Percentiles rank a stretch among this genome's conserved stretches.
These are phyloP conservation scores for Macrophomina tecta DNA, from an alignment of 2,329 filamentous ascomycete species.

Conservation along the genomic window DNA sequence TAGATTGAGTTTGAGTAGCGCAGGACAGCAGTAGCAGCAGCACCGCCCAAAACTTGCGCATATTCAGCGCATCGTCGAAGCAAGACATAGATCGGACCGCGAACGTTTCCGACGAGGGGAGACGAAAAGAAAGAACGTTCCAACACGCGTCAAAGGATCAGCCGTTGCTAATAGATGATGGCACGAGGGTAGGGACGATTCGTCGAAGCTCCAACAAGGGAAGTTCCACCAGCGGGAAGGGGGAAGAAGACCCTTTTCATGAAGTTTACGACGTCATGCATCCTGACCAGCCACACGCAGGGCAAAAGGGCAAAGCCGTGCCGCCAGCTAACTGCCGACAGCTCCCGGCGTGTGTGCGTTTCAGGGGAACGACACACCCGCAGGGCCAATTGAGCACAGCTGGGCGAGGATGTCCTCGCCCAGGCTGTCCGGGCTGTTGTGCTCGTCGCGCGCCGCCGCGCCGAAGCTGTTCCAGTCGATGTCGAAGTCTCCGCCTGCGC, in stretches of 20 bases:
- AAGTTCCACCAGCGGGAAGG: neutral
- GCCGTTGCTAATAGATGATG: constrained; percentile 8
- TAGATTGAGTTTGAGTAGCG: no score
- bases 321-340: neutral
- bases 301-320: neutral
- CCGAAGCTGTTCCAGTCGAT: constrained; percentile 22
- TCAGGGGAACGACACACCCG: constrained; percentile 24
- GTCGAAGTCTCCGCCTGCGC: constrained; percentile 16
- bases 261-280: neutral
- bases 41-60: neutral
- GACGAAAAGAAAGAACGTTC: neutral
- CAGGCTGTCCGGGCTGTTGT: constrained; percentile 25
- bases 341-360: neutral
- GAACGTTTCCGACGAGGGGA: neutral
- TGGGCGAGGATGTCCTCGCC: constrained; percentile 27
- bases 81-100: neutral
- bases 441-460: neutral
- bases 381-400: constrained; percentile 26
- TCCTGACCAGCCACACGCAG: neutral
- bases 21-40: neutral
- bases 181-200: neutral
- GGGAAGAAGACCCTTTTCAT: neutral
- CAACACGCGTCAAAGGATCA: neutral
- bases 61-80: neutral
- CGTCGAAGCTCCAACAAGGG: neutral